Evolutionary conservation across 495 filamentous ascomycete genomes (phyloP), one percentile per base, ranked within the genome.

Genomic region (Penicillium subrubescens): DNA sequence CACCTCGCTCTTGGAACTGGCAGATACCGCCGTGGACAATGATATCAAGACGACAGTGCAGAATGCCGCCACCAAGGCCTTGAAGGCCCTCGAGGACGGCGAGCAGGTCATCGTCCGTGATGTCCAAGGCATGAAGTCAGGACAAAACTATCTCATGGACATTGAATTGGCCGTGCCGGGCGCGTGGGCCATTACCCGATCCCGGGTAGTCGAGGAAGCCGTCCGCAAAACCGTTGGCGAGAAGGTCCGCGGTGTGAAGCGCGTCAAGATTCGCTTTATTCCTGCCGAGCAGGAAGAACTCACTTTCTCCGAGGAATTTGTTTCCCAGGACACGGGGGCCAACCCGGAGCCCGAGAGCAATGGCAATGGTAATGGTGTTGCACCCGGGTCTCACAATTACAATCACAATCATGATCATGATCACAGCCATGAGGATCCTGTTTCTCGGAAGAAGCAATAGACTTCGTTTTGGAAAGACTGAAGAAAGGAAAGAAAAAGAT

Each of bases 61-160:
- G 37, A 84, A 84, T 61, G 84, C 91, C 8, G 86, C 87, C 0
- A 73, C 76, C 33, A 88, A 87, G 67, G 84, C 83, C 0, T 75
- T 96, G 7, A 81, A 70, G 2, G 78, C 78, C 6, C 66, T 84
- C 21, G 57, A 72, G 5, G 71, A 70, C 17, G 71, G 74, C 23
- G 65, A 69, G 34, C 64, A 74, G 7, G 82, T 93, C 17, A 84
- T 90, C 66, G 68, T 92, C 29, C 82, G 87, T 15, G 89, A 91
- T 33, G 85, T 98, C 4, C 89, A 91, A 48, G 95, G 95, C 58
- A 83, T 97, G 71, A 99, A 99, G 74, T 90, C 90, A 3, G 95
- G 95, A 31, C 95, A 97, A 77, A 99, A 97, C 75, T 97, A 95
- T 63, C 80, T 97, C 5, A 87, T 97, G 70, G 94, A 97, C 67